Evolutionary conservation across 768 basidiomycete genomes (phyloP), one percentile per base, ranked within the genome.

Genomic region (Floccularia luteovirens): DNA sequence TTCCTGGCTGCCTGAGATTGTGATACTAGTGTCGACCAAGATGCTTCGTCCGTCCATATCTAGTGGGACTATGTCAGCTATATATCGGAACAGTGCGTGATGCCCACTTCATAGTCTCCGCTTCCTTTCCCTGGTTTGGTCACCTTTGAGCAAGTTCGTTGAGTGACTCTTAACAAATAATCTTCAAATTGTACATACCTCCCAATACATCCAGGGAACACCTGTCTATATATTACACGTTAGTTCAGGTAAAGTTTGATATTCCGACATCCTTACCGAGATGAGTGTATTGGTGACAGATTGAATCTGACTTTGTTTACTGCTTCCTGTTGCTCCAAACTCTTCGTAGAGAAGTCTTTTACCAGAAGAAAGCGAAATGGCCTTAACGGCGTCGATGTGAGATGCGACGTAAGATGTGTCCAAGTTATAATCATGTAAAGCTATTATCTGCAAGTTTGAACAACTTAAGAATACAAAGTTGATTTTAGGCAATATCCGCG

Each of bases 401-500:
- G 61, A 43, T 17, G 55, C 32, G 60, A 72, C 31, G 52, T 74
- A 24, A 51, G 64, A 31, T 65, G 71, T 70, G 56, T 75, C 32
- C 52, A 66, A 27, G 52, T 63, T 44, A 52, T 74, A 53, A 66
- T 74, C 47, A 36, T 56, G 54, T 13, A 54, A 28, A 6, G 52
- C 54, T 13, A 52, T 48, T 11, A 56, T 50, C 31, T 56, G 52
- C 8, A 56, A 40, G 35, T 49, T 47, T 16, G 40, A 14, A 28
- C 54, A 54, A 24, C 54, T 56, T 24, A 4, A n/a, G 16, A 14
- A 17, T 17, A 6, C 6, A 24, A 3, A 12, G 19, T 13, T 32
- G 4, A 33, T 12, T 23, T n/a, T 2, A 24, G 19, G 21, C 24
- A 36, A 17, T 5, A 20, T 8, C 19, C 7, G 13, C 14, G 10